Percentiles rank a stretch among this genome's conserved stretches.
phyloP scores from a whole-genome alignment of 768 basidiomycete genomes.

The Vishniacozyma victoriae region DNA sequence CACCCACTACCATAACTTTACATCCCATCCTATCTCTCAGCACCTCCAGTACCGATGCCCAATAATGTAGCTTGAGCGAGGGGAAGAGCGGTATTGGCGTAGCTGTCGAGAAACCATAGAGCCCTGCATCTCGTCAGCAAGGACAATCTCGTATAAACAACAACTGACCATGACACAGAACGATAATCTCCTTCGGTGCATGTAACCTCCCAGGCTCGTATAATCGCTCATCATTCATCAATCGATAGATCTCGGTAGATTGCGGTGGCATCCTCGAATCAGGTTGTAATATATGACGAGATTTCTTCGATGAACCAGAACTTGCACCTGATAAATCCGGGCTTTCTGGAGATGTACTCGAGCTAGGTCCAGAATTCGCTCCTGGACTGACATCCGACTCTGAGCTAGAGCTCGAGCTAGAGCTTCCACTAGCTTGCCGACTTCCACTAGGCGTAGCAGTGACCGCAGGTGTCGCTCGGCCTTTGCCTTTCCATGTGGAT shows the following conservation, averaged over 20 bases:
- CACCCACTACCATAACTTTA: constrained; percentile 91
- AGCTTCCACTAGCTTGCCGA: neutral
- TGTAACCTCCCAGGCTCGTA: constrained; percentile 62
- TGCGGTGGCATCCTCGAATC: constrained; percentile 23
- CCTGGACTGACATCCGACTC: neutral
- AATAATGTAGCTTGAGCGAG: constrained; percentile 81
- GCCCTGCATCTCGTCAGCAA: constrained; percentile 52
- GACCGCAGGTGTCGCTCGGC: neutral
- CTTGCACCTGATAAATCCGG: neutral
- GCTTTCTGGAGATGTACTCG: neutral
- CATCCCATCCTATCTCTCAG: constrained; percentile 76
- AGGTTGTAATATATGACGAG: constrained; percentile 11
- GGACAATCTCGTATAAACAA: neutral
- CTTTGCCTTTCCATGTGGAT: constrained; percentile 19
- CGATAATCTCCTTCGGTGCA: constrained; percentile 76
- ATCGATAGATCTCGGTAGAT: constrained; percentile 43
- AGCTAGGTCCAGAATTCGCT: neutral
- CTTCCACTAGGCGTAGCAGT: neutral
- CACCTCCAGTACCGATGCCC: constrained; percentile 78
- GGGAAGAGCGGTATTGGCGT: constrained; percentile 73
- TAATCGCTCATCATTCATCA: constrained; percentile 71
- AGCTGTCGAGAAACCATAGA: constrained; percentile 91
- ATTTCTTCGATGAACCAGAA: neutral
- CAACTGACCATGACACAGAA: constrained; percentile 87
- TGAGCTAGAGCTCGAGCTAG: neutral